Evolutionary conservation across 202 grass and related monocot genomes (phyloP), one percentile per base, ranked within the genome.

Genomic region (Musa balbisiana): DNA sequence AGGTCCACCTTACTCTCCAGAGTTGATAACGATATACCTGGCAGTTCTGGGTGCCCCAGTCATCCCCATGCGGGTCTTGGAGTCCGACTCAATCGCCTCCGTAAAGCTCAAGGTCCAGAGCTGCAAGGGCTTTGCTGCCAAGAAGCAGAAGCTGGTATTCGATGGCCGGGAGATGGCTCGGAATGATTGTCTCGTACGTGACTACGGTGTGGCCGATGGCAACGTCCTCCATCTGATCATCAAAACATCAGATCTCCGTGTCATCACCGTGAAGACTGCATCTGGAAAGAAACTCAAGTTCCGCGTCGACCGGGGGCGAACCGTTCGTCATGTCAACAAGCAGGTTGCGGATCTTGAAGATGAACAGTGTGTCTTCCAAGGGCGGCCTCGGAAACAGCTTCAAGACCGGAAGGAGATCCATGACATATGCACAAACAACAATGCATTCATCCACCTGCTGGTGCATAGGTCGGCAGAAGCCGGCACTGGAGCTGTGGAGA

Each of bases 131-230:
- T 49, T 69, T 51, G 43, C 15, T 17, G 29, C 15, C 8, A 69
- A 69, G 67, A 69, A 69, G 67, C 67, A 69, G 67, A 69, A 69
- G 14, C 67, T 69, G 43, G 67, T 69, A 17, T 69, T 69, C 14
- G 67, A 50, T 17, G 67, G 67, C 33, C 11, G 67, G 29, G 67
- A 69, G 29, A 10, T 69, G 67, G 26, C 67, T 6, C 67, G 67
- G 67, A 69, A 69, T 65, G 63, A 65, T 65, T 65, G 21, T 11
- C 63, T 65, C 2, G 29, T 65, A 65, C 24, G 22, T 10, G 63
- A 65, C 12, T 65, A 65, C 26, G 63, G 63, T 25, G 63, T 65
- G 11, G 24, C 63, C 26, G 63, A 65, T 29, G 63, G 63, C 24
- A 65, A 65, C 12, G 10, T 65, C 63, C 63, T 65, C 10, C 63